Evolutionary conservation across 495 filamentous ascomycete genomes (phyloP), one percentile per base, ranked within the genome.

Genomic region (Lasiosphaeris hirsuta): DNA sequence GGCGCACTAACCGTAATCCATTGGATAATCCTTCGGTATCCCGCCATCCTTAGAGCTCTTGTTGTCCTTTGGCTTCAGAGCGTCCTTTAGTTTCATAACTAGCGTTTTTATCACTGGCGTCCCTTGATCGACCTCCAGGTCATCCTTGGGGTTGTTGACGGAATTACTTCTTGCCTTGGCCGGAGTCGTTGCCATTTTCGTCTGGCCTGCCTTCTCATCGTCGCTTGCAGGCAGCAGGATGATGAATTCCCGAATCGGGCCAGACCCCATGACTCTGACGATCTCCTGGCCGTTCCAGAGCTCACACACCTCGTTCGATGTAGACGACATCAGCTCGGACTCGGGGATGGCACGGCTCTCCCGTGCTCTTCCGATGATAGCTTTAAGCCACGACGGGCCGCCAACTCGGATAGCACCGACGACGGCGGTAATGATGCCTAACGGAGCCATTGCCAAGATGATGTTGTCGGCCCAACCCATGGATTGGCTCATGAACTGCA

Each of bases 401-500:
- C 79, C 75, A 3, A 84, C 76, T 1, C 83, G 67, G 30, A 86
- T 80, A 9, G 78, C 75, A 1, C 71, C 74, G 5, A 84, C 78
- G 0, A 84, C 72, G 2, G 75, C 75, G 0, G 82, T 84, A 36
- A 84, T 64, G 14, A 84, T 77, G 7, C 82, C 82, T 4, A 84
- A 67, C 2, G 82, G 81, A 0, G 72, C 75, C 41, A 83, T 72
- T 0, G 81, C 76, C 41, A 84, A 78, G 7, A 84, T 80, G 11
- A 84, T 57, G 55, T 80, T 76, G 47, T 85, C 83, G 0, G 78
- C 56, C 44, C 71, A 63, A 18, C 65, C 73, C 19, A 74, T 75
- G 0, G 76, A 75, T 53, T 83, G 76, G 54, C 79, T 82, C 44
- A 85, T 74, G 53, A 79, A 85, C 65, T 86, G 83, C 59, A 74